phyloP scores from a whole-genome alignment of 139 green algal genomes.

The Tetraselmis striata region DNA sequence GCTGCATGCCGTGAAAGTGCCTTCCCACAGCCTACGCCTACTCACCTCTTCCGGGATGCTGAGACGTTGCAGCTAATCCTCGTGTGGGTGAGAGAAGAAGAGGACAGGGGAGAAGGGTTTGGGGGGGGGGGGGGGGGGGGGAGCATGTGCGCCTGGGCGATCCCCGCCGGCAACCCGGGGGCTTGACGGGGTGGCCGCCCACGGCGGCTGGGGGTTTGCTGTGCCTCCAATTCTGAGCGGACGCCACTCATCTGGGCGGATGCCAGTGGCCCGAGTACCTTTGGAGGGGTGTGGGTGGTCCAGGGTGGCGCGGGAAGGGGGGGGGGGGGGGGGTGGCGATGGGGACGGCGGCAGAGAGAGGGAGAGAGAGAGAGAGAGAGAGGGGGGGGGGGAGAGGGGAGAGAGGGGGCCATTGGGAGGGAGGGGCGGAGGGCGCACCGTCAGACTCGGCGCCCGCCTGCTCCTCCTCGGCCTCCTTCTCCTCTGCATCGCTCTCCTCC shows the following conservation, averaged over 20 bases:
- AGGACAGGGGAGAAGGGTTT: too few species aligned
- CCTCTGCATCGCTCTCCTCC: conserved; percentile 30
- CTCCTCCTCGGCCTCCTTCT: conserved; percentile 13
- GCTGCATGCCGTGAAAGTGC: too few species aligned
- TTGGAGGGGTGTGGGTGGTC: too few species aligned
- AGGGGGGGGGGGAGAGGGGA: not conserved
- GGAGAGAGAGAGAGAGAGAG: not conserved
- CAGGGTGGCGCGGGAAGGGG: too few species aligned
- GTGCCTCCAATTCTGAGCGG: conserved; percentile 5
- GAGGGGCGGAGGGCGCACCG: not conserved
- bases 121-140: too few species aligned
- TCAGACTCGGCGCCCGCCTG: not conserved
- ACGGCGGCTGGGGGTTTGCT: not conserved
- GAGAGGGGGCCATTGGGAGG: not conserved
- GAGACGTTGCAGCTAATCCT: too few species aligned
- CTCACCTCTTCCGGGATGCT: too few species aligned
- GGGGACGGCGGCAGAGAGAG: too few species aligned
- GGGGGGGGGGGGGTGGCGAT: too few species aligned
- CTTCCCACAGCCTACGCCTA: too few species aligned
- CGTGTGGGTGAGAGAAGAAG: too few species aligned
- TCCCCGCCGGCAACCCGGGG: not conserved
- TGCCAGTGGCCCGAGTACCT: not conserved
- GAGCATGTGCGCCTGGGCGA: not conserved
- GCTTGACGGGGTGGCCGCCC: not conserved
- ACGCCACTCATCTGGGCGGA: not conserved